Base-by-base conservation (phyloP, 768 basidiomycete species). In the Podaxis carcinomalis region DNA sequence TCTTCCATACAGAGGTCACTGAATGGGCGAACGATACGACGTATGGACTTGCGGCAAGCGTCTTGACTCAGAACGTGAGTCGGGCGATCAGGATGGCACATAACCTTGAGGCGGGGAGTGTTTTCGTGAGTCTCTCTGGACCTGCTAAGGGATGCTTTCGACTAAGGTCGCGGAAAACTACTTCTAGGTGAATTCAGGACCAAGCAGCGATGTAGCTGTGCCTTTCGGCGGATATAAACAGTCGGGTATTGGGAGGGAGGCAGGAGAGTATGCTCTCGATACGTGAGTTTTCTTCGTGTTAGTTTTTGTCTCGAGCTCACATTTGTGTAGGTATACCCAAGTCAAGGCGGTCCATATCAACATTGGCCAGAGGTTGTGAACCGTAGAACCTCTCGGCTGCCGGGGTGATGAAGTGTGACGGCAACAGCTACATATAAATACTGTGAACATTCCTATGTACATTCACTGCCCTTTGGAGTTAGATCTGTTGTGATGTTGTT, bases 201-300 rank as follows among this genome's bases (percentile, higher is more conserved):
- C 78, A 68, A 64, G 63, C 51, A 69, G 82, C 10, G 75, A 84
- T 66, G 68, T 79, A 6, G 72, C 76, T 58, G 74, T 88, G 25
- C 88, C 88, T 5, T 89, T 88, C 69, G 86, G 88, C 56, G 88
- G 88, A 42, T 90, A 77, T 79, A 90, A 89, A 78, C 84, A 88
- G 72, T 84, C 82, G 27, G 88, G 88, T 61, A 81, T 89, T 61
- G 89, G 88, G 11, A 78, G 88, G 61, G 88, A 89, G 70, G 73
- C 86, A 44, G 85, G 88, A 65, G 82, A 88, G 72, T 85, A 89
- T 68, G 88, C 84, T 14, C 66, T 83, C 57, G 70, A 75, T 52
- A 80, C 78, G 82, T 83, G 61, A 11, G 82, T 77, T 51, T 5
- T 51, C 10, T 5, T 5, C n/a, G 14, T 28, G 7, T 51, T 21